Base-by-base conservation (phyloP, 306 rosid genomes). In the Abrus precatorius region DNA sequence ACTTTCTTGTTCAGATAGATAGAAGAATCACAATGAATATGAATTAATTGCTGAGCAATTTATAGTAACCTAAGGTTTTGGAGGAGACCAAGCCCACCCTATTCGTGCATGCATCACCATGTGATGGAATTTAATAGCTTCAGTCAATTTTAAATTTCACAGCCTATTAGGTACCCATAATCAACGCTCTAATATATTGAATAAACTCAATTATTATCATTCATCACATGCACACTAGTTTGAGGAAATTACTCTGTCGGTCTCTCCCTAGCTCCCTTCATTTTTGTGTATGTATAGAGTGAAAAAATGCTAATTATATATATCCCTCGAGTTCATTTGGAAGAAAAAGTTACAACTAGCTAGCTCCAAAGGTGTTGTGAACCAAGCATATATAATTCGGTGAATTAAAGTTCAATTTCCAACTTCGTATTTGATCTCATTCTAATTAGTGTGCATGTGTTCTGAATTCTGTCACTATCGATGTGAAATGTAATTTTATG, bases 11-110 rank as follows among this genome's bases (percentile, higher is more conserved):
- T 84, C 54, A 49, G 62, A 55, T 34, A 53, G 45, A 50, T 40
- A 7, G 55, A 74, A 84, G 79, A 72, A 83, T 79, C 69, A 74
- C 45, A 53, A 32, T 72, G 86, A 72, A 72, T 6, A 30, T 74
- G 67, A 80, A 79, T 79, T 79, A 74, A 79, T 67, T 84, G 73
- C 74, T 43, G 33, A 47, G 84, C 74, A 79, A 74, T 48, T 78
- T 84, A 79, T 74, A 79, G 84, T 73, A 79, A 84, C 87, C 81
- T 84, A 79, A 84, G 81, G 84, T 73, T 79, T 73, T 50, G 40
- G 69, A 75, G 48, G 67, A 33, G 34, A 76, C 57, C n/a, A 56
- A 56, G 32, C 57, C 75, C 11, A 69, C 54, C 72, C 76, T 82
- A 60, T 60, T 69, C 52, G 7, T 83, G 72, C 33, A 73, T 77